These are phyloP conservation scores for Tylopilus intermedius DNA, from an alignment of 768 basidiomycete genomes.

Conservation along the genomic window DNA sequence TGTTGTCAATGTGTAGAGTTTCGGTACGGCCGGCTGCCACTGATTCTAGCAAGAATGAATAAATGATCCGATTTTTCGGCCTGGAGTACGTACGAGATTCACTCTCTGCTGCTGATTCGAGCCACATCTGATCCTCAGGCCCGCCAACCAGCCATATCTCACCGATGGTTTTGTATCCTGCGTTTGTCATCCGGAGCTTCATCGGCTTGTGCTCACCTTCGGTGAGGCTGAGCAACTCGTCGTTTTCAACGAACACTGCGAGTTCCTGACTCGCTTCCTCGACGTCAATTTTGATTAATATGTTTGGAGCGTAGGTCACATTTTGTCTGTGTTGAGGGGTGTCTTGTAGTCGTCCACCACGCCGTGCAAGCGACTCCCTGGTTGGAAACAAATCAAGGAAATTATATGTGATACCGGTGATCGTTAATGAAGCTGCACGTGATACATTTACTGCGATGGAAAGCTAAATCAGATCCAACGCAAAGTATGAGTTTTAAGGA, in stretches of 20 bases:
- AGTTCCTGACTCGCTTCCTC: slow-evolving; percentile 64
- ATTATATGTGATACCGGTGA: slow-evolving; percentile 57
- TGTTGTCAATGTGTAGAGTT: slow-evolving; percentile 47
- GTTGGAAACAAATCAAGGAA: slow-evolving; percentile 72
- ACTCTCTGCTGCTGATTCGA: slow-evolving; percentile 29
- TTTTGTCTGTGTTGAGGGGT: slow-evolving; percentile 65
- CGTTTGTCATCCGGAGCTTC: slow-evolving; percentile 59
- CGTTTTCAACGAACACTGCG: slow-evolving; percentile 50
- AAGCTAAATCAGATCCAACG: slow-evolving; percentile 37
- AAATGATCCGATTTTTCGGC: neutral
- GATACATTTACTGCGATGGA: slow-evolving; percentile 57
- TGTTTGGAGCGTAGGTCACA: slow-evolving; percentile 69
- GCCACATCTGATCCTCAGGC: slow-evolving; percentile 59
- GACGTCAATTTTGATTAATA: slow-evolving; percentile 55
- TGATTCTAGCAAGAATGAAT: slow-evolving; percentile 14
- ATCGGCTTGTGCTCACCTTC: slow-evolving; percentile 66
- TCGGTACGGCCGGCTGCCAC: slow-evolving; percentile 28
- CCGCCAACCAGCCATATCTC: slow-evolving; percentile 72
- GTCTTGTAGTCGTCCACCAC: slow-evolving; percentile 73
- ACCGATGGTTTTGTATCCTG: slow-evolving; percentile 51
- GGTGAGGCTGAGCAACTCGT: slow-evolving; percentile 45
- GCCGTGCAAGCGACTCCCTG: slow-evolving; percentile 59
- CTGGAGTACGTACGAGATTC: slow-evolving; percentile 13
- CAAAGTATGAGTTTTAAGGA: neutral
- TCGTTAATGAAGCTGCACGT: slow-evolving; percentile 45